Percentiles rank a stretch among this genome's conserved stretches.
Conservation (phyloP, 108 stramenopile genomes). For the Conticribra guillardii region DNA sequence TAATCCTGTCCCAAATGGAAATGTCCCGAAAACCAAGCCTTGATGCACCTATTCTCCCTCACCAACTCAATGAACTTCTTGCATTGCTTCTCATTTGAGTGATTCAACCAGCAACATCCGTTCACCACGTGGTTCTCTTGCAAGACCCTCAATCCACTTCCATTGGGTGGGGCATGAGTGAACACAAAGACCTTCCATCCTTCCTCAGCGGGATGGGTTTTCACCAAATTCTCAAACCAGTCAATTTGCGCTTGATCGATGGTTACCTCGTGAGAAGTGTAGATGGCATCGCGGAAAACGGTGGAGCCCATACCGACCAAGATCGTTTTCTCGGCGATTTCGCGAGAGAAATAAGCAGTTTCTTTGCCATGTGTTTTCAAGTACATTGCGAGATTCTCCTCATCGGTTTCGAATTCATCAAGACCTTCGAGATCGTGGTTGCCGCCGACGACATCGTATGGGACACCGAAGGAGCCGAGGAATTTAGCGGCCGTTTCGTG, state of each 20-base stretch:
- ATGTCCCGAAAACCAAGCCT: constrained; percentile 95
- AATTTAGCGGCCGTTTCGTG: constrained; percentile 68
- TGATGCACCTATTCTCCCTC: constrained; percentile 78
- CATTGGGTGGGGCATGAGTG: constrained; percentile 93
- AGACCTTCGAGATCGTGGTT: constrained; percentile 94
- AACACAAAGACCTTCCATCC: constrained; percentile 95
- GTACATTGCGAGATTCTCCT: constrained; percentile 80
- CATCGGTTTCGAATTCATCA: constrained; percentile 91
- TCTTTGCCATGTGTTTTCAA: constrained; percentile 65
- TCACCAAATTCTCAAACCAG: constrained; percentile 87
- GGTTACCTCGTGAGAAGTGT: constrained; percentile 92
- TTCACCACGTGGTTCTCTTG: constrained; percentile 89
- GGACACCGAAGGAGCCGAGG: constrained; percentile 63
- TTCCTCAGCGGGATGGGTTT: constrained; percentile 73
- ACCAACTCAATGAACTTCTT: constrained; percentile 84
- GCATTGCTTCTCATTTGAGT: constrained; percentile 60
- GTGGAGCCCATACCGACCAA: constrained; percentile 86
- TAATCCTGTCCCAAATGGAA: constrained; percentile 92
- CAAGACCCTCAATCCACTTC: constrained; percentile 86
- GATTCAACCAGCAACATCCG: constrained; percentile 92
- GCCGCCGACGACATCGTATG: constrained; percentile 53
- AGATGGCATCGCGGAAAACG: constrained; percentile 86
- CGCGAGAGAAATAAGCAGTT: constrained; percentile 77
- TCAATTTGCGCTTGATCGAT: constrained; percentile 88
- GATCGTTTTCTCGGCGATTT: constrained; percentile 89